Evolutionary conservation across 371 early-diverging fungal species (phyloP).

Genomic region (Mucor ambiguus): DNA sequence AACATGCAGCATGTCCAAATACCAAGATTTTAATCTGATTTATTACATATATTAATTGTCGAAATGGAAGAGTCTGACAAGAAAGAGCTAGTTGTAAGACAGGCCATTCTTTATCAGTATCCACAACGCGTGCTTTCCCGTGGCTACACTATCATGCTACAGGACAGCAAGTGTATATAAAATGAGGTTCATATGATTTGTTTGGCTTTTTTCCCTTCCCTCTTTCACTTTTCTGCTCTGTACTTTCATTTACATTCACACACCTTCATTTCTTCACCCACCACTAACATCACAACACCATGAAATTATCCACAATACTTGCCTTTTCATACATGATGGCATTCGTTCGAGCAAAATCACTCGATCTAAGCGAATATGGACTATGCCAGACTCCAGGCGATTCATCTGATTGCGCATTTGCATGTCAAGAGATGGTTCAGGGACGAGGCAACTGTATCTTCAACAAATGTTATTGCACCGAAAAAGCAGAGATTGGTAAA

Average conservation of each 20-base stretch:
- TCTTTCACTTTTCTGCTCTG: background rate
- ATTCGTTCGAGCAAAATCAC: slow-evolving; percentile 6
- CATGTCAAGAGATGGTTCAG: slow-evolving; percentile 26
- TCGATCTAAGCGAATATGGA: slow-evolving; percentile 22
- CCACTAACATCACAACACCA: background rate
- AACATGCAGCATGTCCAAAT: background rate
- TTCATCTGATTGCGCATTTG: slow-evolving; percentile 29
- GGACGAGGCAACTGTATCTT: slow-evolving; percentile 40
- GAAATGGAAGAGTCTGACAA: background rate
- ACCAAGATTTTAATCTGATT: slow-evolving; percentile 1
- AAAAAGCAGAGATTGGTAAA: slow-evolving; percentile 33
- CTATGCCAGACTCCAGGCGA: slow-evolving; percentile 25
- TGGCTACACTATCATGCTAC: slow-evolving; percentile 3
- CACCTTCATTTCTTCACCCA: background rate
- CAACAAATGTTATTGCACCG: slow-evolving; percentile 43
- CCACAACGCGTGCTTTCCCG: slow-evolving; percentile 15
- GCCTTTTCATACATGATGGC: slow-evolving; percentile 1
- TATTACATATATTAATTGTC: slow-evolving; percentile 10
- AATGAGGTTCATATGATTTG: background rate
- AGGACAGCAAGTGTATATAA: background rate
- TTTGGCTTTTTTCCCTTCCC: background rate
- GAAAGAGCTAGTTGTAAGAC: slow-evolving; percentile 13
- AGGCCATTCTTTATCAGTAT: slow-evolving; percentile 25
- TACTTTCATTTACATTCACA: background rate
- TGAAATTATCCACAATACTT: slow-evolving; percentile 6